Evolutionary conservation across 1,284 basidiomycete species (phyloP).

Genomic region (Ceratobasidium sp.): DNA sequence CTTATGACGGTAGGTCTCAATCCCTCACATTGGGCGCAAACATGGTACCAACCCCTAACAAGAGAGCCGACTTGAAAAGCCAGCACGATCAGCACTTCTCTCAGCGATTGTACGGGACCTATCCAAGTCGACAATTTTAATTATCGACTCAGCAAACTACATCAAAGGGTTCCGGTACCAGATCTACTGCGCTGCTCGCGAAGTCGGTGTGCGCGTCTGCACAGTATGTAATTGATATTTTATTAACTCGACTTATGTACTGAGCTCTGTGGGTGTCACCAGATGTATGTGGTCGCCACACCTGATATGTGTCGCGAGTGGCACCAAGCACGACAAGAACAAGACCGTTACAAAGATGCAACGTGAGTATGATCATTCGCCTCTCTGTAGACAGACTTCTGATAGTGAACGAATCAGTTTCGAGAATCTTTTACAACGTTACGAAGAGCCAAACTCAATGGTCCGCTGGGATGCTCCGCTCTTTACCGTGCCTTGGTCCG

Average conservation of each 20-base stretch:
- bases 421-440: constrained; percentile 88
- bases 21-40: not conserved
- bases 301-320: constrained; percentile 81
- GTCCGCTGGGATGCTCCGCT: constrained; percentile 97
- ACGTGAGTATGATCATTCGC: constrained; percentile 66
- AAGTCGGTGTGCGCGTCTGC: constrained; percentile 84
- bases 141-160: constrained; percentile 93
- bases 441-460: constrained; percentile 96
- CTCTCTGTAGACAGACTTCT: not conserved
- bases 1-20: constrained; percentile 76
- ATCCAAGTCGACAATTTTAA: constrained; percentile 77
- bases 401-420: constrained; percentile 63
- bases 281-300: constrained; percentile 82
- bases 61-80: constrained; percentile 89
- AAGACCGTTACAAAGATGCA: constrained; percentile 68
- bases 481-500: constrained; percentile 83
- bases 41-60: constrained; percentile 9
- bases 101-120: constrained; percentile 84
- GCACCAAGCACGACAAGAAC: constrained; percentile 69
- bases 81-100: constrained; percentile 87
- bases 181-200: constrained; percentile 94
- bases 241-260: not conserved
- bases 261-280: constrained; percentile 49
- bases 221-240: constrained; percentile 70
- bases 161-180: constrained; percentile 99